Evolutionary conservation across 2,329 filamentous ascomycete genomes (phyloP).

Genomic region (Endoconidiophora polonica): DNA sequence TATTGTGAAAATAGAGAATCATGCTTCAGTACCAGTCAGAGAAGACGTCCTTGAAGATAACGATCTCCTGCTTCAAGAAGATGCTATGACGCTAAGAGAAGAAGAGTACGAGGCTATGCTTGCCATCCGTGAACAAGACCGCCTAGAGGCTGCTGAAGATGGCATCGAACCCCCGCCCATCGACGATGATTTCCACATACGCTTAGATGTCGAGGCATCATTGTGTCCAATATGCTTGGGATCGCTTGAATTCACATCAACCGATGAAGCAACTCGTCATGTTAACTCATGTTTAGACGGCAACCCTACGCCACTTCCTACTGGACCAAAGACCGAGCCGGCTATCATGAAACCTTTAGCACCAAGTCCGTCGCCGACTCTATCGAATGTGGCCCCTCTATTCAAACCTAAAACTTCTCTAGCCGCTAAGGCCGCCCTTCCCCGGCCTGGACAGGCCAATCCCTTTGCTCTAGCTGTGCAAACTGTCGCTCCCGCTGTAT

Average conservation of each 20-base stretch:
- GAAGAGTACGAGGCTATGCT: constrained; percentile 49
- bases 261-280: constrained; percentile 59
- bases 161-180: constrained; percentile 21
- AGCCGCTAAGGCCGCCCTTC: constrained; percentile 50
- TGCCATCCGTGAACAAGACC: constrained; percentile 62
- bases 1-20: background rate
- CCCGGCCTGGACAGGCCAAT: constrained; percentile 65
- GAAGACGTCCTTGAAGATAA: constrained; percentile 16
- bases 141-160: constrained; percentile 42
- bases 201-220: constrained; percentile 19
- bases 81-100: constrained; percentile 29
- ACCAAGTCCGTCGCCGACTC: constrained; percentile 3
- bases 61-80: constrained; percentile 39
- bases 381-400: constrained; percentile 18
- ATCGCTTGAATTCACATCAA: constrained; percentile 12
- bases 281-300: constrained; percentile 91
- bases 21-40: background rate
- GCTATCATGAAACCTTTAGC: background rate
- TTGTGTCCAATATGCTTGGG: constrained; percentile 8
- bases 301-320: constrained; percentile 43
- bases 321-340: constrained; percentile 11
- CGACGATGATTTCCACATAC: constrained; percentile 21
- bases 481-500: constrained; percentile 26
- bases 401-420: constrained; percentile 32
- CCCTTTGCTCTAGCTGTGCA: constrained; percentile 40